Conservation (phyloP, 345 rosid species). For the Hibiscus syriacus region DNA sequence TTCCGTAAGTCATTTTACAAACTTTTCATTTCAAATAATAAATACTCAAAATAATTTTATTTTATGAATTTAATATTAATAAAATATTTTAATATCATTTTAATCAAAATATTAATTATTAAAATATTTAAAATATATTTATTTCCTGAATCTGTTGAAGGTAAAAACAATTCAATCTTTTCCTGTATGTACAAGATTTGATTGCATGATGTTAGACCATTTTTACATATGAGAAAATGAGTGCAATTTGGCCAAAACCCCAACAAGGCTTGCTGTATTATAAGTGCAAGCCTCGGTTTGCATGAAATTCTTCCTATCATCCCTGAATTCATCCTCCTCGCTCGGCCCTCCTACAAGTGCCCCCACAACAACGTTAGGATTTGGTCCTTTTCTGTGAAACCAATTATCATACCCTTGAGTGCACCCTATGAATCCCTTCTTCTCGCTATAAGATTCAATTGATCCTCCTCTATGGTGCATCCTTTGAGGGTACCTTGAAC, state of each 20-base stretch:
- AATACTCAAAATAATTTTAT: too few relatives aligned
- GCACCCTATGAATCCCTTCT: constrained; percentile 56
- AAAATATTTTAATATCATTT: too few relatives aligned
- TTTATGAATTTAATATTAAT: too few relatives aligned
- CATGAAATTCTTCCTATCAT: constrained; percentile 33
- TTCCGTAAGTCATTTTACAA: too few relatives aligned
- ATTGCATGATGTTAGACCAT: neutral
- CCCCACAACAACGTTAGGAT: constrained; percentile 44
- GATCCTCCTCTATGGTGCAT: constrained; percentile 75
- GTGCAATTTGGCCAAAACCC: constrained; percentile 42
- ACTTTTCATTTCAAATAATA: too few relatives aligned
- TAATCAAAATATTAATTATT: too few relatives aligned
- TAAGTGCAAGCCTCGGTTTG: constrained; percentile 65
- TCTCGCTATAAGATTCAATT: constrained; percentile 29
- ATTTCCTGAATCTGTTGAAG: neutral
- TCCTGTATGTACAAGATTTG: neutral
- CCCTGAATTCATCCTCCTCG: constrained; percentile 32
- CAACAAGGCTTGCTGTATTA: constrained; percentile 46
- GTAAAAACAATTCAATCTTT: neutral
- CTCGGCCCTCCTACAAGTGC: constrained; percentile 69
- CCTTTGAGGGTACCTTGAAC: constrained; percentile 35
- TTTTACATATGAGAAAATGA: neutral
- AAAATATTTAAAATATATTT: too few relatives aligned
- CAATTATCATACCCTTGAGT: constrained; percentile 53
- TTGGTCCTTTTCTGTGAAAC: constrained; percentile 28